Percentiles rank a stretch among this genome's conserved stretches.
These are phyloP conservation scores for Penicillium janthinellum DNA, from an alignment of 2,329 filamentous ascomycete genomes.

Conservation along the genomic window DNA sequence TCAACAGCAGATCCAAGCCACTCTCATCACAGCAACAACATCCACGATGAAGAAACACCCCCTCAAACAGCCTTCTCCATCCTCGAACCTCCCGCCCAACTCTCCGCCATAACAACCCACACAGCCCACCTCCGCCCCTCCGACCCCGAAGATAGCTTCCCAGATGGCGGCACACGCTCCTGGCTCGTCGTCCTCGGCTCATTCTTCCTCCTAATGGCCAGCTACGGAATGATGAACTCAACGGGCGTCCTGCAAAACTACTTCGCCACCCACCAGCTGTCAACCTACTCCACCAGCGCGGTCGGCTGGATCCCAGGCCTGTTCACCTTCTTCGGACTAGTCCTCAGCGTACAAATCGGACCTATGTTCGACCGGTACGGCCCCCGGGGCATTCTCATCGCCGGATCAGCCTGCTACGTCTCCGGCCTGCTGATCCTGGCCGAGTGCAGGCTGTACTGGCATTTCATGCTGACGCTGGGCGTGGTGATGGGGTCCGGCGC, in stretches of 20 bases:
- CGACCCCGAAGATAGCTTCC: constrained; percentile 26
- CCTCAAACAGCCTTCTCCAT: constrained; percentile 21
- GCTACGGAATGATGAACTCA: constrained; percentile 53
- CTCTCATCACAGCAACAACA: not conserved
- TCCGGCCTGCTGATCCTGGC: constrained; percentile 50
- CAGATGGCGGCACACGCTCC: constrained; percentile 39
- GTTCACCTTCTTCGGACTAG: constrained; percentile 50
- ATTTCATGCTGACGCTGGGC: constrained; percentile 49
- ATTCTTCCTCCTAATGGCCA: constrained; percentile 43
- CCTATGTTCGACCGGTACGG: constrained; percentile 56
- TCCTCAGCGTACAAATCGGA: constrained; percentile 52
- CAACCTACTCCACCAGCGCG: constrained; percentile 45
- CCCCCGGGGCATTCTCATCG: constrained; percentile 44
- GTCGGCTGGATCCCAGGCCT: constrained; percentile 55
- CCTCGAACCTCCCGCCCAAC: constrained; percentile 21
- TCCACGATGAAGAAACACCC: constrained; percentile 19
- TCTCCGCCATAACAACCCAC: constrained; percentile 23
- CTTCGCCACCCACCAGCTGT: constrained; percentile 49
- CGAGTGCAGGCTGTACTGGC: constrained; percentile 52
- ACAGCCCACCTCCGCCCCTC: constrained; percentile 20
- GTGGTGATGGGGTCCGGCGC: constrained; percentile 40
- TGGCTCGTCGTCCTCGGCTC: constrained; percentile 43
- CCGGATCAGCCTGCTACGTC: constrained; percentile 43
- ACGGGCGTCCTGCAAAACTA: constrained; percentile 54
- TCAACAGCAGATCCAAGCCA: not conserved